These are phyloP conservation scores for Themeda triandra DNA, from an alignment of 176 grass and related monocot species.

Conservation along the genomic window DNA sequence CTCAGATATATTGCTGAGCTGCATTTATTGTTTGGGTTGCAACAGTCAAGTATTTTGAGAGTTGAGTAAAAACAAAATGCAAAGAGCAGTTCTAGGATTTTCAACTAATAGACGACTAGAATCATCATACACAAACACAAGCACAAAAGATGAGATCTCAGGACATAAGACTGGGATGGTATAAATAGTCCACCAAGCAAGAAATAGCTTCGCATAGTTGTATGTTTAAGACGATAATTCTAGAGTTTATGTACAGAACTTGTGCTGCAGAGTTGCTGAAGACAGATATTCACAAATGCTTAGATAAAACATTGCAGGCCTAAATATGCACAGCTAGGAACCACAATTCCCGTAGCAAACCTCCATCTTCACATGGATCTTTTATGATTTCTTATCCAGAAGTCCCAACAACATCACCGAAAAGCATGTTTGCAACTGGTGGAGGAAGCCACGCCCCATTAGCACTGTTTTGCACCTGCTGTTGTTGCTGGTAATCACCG, in stretches of 20 bases:
- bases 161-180: not conserved
- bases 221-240: constrained; percentile 1
- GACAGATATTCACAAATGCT: constrained; percentile 2
- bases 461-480: constrained; percentile 26
- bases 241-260: not conserved
- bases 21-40: not conserved
- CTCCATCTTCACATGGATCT: not conserved
- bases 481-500: constrained; percentile 30
- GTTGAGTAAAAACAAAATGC: not conserved
- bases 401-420: constrained; percentile 35
- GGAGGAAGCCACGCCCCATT: constrained; percentile 52
- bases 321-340: constrained; percentile 35
- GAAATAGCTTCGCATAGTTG: not conserved
- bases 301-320: constrained; percentile 3
- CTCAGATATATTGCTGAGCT: not conserved
- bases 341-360: not conserved
- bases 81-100: not conserved
- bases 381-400: constrained; percentile 39
- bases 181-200: not conserved
- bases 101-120: not conserved
- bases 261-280: not conserved
- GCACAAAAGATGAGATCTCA: not conserved
- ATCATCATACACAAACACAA: not conserved
- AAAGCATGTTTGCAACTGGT: constrained; percentile 74
- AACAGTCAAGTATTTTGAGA: not conserved